These are phyloP conservation scores for Botrytis paeoniae DNA, from an alignment of 2,329 filamentous ascomycete species.

Conservation along the genomic window DNA sequence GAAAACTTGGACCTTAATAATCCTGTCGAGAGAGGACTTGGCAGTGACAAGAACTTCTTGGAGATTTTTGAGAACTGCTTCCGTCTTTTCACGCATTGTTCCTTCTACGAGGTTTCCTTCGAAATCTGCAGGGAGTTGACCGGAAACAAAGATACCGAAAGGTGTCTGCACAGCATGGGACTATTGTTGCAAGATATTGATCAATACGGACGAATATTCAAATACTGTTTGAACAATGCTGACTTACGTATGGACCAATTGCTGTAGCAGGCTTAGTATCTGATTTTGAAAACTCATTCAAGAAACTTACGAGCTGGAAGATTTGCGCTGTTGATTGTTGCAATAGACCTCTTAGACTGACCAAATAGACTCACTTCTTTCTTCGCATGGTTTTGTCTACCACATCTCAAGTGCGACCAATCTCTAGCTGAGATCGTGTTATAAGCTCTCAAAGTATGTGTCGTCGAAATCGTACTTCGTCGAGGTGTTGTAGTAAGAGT, in stretches of 20 bases:
- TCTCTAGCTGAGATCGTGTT: neutral
- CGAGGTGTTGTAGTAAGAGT: neutral
- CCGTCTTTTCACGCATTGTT: constrained; percentile 61
- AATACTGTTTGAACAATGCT: neutral
- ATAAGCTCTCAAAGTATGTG: neutral
- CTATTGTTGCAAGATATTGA: constrained; percentile 38
- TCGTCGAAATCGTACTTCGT: neutral
- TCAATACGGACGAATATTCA: neutral
- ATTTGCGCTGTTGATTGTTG: neutral
- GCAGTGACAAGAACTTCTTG: constrained; percentile 79
- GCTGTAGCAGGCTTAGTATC: constrained; percentile 41
- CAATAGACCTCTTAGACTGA: neutral
- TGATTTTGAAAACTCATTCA: neutral
- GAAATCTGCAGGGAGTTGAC: constrained; percentile 41
- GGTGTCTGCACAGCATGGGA: constrained; percentile 66
- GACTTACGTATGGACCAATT: constrained; percentile 59
- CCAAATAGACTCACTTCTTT: neutral
- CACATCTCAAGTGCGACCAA: neutral
- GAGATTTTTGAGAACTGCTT: constrained; percentile 70
- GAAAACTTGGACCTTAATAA: constrained; percentile 93
- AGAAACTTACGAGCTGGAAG: constrained; percentile 19
- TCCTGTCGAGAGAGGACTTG: constrained; percentile 71
- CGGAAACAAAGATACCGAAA: constrained; percentile 64
- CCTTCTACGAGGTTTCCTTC: constrained; percentile 37
- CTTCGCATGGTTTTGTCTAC: neutral